Evolutionary conservation across 1,284 basidiomycete genomes (phyloP).

Genomic region (Cronartium quercuum): DNA sequence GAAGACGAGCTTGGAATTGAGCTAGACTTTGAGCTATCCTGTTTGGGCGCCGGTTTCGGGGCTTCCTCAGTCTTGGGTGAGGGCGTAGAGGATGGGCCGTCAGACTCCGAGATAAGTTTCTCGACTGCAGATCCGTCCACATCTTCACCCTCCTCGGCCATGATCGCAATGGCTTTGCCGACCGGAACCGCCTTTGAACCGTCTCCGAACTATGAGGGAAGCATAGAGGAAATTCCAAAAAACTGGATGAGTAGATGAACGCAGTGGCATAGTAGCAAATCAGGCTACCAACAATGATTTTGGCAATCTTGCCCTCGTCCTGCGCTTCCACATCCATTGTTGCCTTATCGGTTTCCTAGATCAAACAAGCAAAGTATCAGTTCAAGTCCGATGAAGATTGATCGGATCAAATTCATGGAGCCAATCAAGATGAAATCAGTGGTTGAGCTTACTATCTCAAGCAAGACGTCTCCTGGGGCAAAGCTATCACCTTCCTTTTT

Average conservation of each 20-base stretch:
- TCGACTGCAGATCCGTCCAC: slow-evolving; percentile 68
- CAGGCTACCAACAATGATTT: slow-evolving; percentile 69
- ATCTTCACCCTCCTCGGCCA: slow-evolving; percentile 91
- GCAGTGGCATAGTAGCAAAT: slow-evolving; percentile 49
- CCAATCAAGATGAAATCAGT: no score
- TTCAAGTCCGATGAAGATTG: background rate
- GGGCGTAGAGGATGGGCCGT: slow-evolving; percentile 41
- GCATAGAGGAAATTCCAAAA: background rate
- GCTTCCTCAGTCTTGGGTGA: slow-evolving; percentile 48
- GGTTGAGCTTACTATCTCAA: slow-evolving; percentile 71
- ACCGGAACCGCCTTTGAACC: slow-evolving; percentile 82
- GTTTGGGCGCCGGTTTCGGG: slow-evolving; percentile 42
- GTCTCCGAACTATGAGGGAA: slow-evolving; percentile 59
- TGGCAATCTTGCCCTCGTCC: slow-evolving; percentile 90
- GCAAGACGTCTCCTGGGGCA: slow-evolving; percentile 79
- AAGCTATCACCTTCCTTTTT: slow-evolving; percentile 90
- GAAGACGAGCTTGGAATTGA: slow-evolving; percentile 43
- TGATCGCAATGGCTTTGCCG: slow-evolving; percentile 77
- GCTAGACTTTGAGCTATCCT: slow-evolving; percentile 38
- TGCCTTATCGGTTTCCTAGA: slow-evolving; percentile 96
- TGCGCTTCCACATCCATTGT: slow-evolving; percentile 98
- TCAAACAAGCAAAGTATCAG: background rate
- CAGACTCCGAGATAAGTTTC: slow-evolving; percentile 47
- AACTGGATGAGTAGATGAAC: background rate
- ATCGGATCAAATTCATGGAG: slow-evolving; percentile 33